Base-by-base conservation (phyloP, 1,139 yeast species). In the Yamadazyma triangularis region DNA sequence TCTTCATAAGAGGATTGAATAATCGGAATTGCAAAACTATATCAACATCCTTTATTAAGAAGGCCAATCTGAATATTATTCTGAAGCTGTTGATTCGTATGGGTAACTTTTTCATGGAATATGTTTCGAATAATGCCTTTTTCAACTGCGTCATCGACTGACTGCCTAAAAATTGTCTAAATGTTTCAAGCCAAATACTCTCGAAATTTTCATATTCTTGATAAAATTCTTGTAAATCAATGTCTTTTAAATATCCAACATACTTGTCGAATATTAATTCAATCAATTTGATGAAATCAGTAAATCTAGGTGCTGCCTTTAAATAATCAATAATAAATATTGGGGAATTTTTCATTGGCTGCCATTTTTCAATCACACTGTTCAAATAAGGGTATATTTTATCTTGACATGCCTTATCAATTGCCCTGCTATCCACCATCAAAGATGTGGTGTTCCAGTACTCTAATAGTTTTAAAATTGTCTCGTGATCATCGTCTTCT, bases 1-100 rank as follows among this genome's bases (percentile, higher is more conserved):
- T 53, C 48, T 10, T n/a, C 2, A 35, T 29, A 14, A 37, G 21
- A 2, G 58, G 60, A 38, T 64, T 64, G 35, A 63, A 58, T 8
- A 60, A 18, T 11, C 40, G 44, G 31, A 60, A 60, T 34, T 62
- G 65, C n/a, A 58, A 23, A 4, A 39, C 20, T 15, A 38, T 4
- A 11, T 42, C 43, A 19, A 26, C 25, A 6, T 15, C 12, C 2
- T 29, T 21, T 9, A 37, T 13, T 4, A 37, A 4, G 13, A 23
- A 18, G 6, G 23, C 18, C 9, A 27, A 19, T 13, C n/a, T 22
- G 12, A 28, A 21, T 18, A 19, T 11, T 5, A n/a, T 23, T 15
- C 26, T 24, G 8, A 29, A 19, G 6, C 34, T 29, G 14, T 20
- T 29, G 27, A 18, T 28, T 18, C 20, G 6, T 18, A 9, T 6